Evolutionary conservation across 805 yeast species (phyloP), one percentile per base, ranked within the genome.

Genomic region (Myxozyma melibiosi): DNA sequence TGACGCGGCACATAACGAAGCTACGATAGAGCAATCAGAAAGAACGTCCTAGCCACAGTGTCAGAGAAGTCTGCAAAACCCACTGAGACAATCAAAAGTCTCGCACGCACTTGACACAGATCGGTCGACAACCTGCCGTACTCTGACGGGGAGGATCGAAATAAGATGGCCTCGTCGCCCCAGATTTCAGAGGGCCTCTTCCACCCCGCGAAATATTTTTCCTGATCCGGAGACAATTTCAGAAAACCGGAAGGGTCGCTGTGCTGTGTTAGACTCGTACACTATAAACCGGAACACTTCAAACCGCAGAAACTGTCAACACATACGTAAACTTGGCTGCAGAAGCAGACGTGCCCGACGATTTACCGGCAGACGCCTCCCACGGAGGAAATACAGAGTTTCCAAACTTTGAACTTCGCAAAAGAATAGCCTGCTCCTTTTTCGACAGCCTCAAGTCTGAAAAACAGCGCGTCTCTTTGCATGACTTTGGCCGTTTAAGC

Each of bases 11-110:
- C 86, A 72, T 14, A 88, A 66, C 0, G 91, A 76, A 1, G 90
- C 83, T 2, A 88, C 88, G 67, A 88, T 82, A 0, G 96, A 87
- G 70, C 96, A 89, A 69, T 88, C 84, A 7, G 82, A 74, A n/a
- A 69, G 51, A 2, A 66, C 51, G 33, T 66, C 69, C 55, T 71
- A 70, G 14, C 39, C 28, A 4, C 7, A 8, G 51, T 22, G 27
- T 45, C 6, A 2, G 5, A n/a, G n/a, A n/a, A n/a, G 9, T 39
- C 25, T 14, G 14, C 28, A 16, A 20, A 5, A 22, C 7, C 22
- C 24, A 38, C 24, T 38, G 9, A 4, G 30, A 4, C 46, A 53
- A 39, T 6, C 51, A n/a, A 28, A 20, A 6, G 18, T 22, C 20
- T n/a, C n/a, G n/a, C n/a, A n/a, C 54, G 24, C 45, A 55, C 61